Percentiles rank a stretch among this genome's conserved stretches.
These are phyloP conservation scores for Tuber calosporum DNA, from an alignment of 495 filamentous ascomycete species.

Conservation along the genomic window DNA sequence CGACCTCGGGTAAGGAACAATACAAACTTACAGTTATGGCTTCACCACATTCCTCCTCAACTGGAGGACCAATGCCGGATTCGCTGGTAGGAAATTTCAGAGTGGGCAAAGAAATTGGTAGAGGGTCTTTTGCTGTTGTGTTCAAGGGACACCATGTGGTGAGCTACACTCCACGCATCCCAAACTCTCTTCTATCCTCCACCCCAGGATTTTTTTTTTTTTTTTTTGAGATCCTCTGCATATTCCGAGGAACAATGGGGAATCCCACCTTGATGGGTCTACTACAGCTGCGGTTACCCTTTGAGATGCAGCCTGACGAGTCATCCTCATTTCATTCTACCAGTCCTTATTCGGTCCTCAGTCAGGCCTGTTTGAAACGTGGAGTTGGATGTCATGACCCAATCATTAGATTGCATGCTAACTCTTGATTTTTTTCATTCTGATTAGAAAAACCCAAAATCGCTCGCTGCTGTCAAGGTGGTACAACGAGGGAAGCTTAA, in stretches of 20 bases:
- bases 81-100: conserved; percentile 38
- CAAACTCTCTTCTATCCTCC: conserved; percentile 2
- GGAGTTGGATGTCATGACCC: conserved; percentile 15
- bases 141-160: conserved; percentile 40
- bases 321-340: conserved; percentile 27
- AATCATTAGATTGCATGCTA: conserved; percentile 33
- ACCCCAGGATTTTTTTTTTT: not conserved
- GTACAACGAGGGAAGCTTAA: conserved; percentile 84
- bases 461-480: conserved; percentile 86
- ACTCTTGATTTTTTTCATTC: conserved; percentile 19
- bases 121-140: conserved; percentile 40
- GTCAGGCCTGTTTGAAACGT: conserved; percentile 32
- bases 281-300: conserved; percentile 23
- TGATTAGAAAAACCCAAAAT: conserved; percentile 50
- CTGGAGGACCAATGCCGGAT: conserved; percentile 31
- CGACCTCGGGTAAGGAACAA: conserved; percentile 24
- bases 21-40: conserved; percentile 28
- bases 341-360: conserved; percentile 30
- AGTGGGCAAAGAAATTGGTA: conserved; percentile 40
- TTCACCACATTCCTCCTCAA: conserved; percentile 27
- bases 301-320: conserved; percentile 10
- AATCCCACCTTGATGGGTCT: not conserved
- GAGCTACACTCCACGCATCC: conserved; percentile 15
- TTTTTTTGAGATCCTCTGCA: not conserved
- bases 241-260: not conserved